A percentile compares a stretch with the other conserved stretches of the same genome.
Conservation (phyloP, 2,329 filamentous ascomycete species). For the Cladobotryum mycophilum region DNA sequence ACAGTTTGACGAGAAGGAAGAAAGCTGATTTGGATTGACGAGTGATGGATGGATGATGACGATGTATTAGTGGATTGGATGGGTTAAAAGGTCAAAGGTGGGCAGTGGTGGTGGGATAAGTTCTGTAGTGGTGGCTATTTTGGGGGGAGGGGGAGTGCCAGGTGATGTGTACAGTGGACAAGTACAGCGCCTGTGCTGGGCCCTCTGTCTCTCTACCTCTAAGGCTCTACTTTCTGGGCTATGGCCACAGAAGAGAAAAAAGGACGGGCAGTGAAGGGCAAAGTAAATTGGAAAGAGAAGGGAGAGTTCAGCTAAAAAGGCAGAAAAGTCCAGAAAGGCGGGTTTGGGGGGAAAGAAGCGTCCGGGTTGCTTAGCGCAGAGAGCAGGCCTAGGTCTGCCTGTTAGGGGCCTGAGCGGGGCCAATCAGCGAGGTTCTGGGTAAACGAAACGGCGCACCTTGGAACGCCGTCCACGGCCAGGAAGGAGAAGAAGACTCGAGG, state of each 20-base stretch:
- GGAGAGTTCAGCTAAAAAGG: conserved; percentile 20
- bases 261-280: background rate
- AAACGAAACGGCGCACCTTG: background rate
- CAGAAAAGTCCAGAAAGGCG: conserved; percentile 18
- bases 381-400: conserved; percentile 9
- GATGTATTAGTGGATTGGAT: conserved; percentile 27
- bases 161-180: background rate
- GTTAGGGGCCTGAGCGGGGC: conserved; percentile 21
- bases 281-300: conserved; percentile 20
- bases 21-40: conserved; percentile 6
- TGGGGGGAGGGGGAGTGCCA: background rate
- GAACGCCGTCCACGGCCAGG: conserved; percentile 19
- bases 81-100: conserved; percentile 8
- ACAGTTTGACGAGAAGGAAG: background rate
- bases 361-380: conserved; percentile 19
- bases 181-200: background rate
- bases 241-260: background rate
- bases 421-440: conserved; percentile 23
- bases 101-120: background rate
- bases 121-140: background rate
- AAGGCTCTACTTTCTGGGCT: background rate
- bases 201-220: background rate
- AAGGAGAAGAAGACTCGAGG: background rate
- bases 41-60: conserved; percentile 16
- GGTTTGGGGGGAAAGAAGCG: conserved; percentile 12